Evolutionary conservation across 2,329 filamentous ascomycete genomes (phyloP).

Genomic region (Chaetoscypha palmicola): DNA sequence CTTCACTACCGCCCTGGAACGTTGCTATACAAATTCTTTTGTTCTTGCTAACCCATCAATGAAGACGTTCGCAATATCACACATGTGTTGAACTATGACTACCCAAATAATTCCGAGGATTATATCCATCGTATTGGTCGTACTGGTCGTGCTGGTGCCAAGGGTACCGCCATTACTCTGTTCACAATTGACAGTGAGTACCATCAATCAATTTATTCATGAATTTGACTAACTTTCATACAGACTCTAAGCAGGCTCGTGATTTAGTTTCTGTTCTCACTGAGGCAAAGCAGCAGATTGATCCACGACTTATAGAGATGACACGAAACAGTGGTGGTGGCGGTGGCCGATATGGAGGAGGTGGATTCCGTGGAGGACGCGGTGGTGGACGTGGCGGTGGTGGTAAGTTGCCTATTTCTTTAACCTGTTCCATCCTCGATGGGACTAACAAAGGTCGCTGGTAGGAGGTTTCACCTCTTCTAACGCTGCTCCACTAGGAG

Average conservation of each 20-base stretch:
- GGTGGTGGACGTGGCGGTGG: constrained; percentile 58
- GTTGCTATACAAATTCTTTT: constrained; percentile 52
- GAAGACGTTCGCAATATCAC: constrained; percentile 99
- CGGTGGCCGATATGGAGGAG: constrained; percentile 24
- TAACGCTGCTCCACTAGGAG: constrained; percentile 51
- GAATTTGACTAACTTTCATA: constrained; percentile 20
- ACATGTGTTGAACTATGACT: constrained; percentile 99
- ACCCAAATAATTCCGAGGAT: constrained; percentile 98
- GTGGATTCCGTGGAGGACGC: constrained; percentile 45
- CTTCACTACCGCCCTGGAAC: constrained; percentile 45
- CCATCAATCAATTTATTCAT: constrained; percentile 7
- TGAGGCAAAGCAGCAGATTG: constrained; percentile 97
- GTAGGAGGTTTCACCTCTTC: constrained; percentile 47
- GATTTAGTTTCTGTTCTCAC: constrained; percentile 88
- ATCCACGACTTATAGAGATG: constrained; percentile 94
- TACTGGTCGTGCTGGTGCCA: constrained; percentile 90
- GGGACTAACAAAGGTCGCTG: constrained; percentile 33
- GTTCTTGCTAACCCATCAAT: constrained; percentile 73
- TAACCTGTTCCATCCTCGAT: constrained; percentile 30
- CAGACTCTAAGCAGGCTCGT: constrained; percentile 90
- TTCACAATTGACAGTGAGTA: constrained; percentile 98
- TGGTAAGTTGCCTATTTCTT: constrained; percentile 32
- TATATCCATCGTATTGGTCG: constrained; percentile 96
- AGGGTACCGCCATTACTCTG: constrained; percentile 93
- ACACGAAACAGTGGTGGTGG: constrained; percentile 69